Evolutionary conservation across 2,329 filamentous ascomycete species (phyloP).

Genomic region (Achaetomium macrosporum): DNA sequence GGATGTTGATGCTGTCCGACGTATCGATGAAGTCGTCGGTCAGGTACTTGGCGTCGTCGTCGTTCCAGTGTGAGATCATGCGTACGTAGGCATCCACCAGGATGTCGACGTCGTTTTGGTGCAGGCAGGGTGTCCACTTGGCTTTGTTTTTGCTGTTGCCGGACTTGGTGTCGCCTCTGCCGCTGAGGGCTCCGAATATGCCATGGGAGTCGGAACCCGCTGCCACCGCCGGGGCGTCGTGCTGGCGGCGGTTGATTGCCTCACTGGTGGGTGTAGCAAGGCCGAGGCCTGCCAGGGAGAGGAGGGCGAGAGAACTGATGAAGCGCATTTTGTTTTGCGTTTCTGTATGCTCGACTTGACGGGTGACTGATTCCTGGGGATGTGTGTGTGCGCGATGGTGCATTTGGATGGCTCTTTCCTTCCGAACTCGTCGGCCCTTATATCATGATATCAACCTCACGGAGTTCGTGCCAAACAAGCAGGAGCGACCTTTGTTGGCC

Average conservation of each 20-base stretch:
- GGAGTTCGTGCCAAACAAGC: background rate
- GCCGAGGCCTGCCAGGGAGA: constrained; percentile 11
- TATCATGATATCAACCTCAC: background rate
- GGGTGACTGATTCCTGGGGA: background rate
- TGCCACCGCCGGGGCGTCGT: background rate
- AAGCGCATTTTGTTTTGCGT: constrained; percentile 13
- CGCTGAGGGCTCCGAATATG: background rate
- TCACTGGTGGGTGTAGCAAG: constrained; percentile 7
- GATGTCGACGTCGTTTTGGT: constrained; percentile 11
- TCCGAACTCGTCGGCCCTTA: background rate
- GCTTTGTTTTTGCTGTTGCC: background rate
- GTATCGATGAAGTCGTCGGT: constrained; percentile 28
- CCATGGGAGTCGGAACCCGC: background rate
- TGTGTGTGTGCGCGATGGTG: background rate
- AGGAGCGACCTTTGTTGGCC: background rate
- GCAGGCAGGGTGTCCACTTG: constrained; percentile 13
- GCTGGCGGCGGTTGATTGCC: background rate
- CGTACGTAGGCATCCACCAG: constrained; percentile 19
- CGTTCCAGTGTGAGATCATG: constrained; percentile 21
- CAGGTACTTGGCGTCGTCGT: constrained; percentile 22
- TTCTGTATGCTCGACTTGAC: background rate
- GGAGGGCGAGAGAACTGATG: constrained; percentile 8
- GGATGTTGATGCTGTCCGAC: constrained; percentile 32
- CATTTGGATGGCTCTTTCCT: background rate
- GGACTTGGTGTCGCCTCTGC: background rate